Evolutionary conservation across 2,329 filamentous ascomycete genomes (phyloP), one percentile per base, ranked within the genome.

Genomic region (Monosporascus sp.): DNA sequence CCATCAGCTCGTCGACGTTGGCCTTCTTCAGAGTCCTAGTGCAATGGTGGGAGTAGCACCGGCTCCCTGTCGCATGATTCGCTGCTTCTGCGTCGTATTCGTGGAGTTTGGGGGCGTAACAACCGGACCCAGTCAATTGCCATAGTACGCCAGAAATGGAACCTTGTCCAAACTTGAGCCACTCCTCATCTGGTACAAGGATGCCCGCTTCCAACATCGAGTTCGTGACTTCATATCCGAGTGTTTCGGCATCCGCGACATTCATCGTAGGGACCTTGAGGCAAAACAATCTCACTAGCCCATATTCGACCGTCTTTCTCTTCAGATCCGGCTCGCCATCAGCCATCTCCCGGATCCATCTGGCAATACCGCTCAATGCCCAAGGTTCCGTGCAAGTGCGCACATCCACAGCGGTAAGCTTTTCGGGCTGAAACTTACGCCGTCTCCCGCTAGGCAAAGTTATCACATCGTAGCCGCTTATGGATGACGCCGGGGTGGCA

Each of bases 241-340:
- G 77, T 1, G 86, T 87, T 68, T 99, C 94, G 0, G 94, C 94
- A 75, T 99, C 95, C 6, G 93, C 92, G 42, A 94, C 93, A 62
- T 99, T 97, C 90, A 99, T 97, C 0, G 91, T 99, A 0, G 94
- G 92, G 1, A 99, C 91, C 70, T 97, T 97, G 71, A 89, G 83
- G 2, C 90, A 96, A 68, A 99, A 97, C 6, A 99, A 76, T 31
- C 86, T 88, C 42, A 96, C 85, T 42, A 99, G 78, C 2, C 90
- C 92, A 60, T 97, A 92, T 54, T 90, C 86, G 49, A 99, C 85
- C 2, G 88, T 86, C 64, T 90, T 89, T 65, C 88, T 83, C 66
- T 88, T 91, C 47, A 99, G 74, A 69, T 99, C 91, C 11, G 86
- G 84, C 65, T 97, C 93, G 39, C 93, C 92, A 61, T 97, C 92